Base-by-base conservation (phyloP, 2,329 filamentous ascomycete genomes). In the Neofusicoccum umdonicola region DNA sequence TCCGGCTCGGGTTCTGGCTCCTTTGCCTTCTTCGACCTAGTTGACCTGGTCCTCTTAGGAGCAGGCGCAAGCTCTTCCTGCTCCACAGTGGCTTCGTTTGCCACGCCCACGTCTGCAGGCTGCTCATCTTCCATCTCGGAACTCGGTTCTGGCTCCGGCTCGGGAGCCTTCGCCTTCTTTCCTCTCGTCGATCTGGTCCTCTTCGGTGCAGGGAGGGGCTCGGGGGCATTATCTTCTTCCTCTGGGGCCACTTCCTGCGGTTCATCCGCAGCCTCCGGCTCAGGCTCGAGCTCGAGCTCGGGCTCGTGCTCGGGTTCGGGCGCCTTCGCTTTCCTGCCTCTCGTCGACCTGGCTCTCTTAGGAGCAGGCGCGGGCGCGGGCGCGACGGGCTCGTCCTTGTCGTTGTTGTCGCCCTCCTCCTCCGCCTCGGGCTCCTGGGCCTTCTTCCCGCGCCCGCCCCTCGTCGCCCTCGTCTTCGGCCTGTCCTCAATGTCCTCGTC, bases 381-480 rank as follows among this genome's bases (percentile, higher is more conserved):
- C 31, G 50, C 41, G 3, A 19, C 12, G 27, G 27, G 27, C 27
- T 31, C 27, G 27, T 7, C 27, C 4, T 31, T 7, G 27, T 31
- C 27, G 27, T 31, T 2, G 27, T 31, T 1, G 27, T 31, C 27
- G 4, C 3, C 37, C 12, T 64, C 42, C 31, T 64, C 62, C n/a
- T 58, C 52, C 12, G 44, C 35, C 50, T 56, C 52, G 9, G 44
- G 42, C 44, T 65, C 45, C 12, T 50, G 45, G 19, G 56, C 45
- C 35, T 39, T 45, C 63, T 60, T 65, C 54, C 61, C 61, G n/a
- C 54, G 54, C 27, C 41, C 51, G 15, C 54, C 54, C 19, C 54
- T 63, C 8, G 61, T 37, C 5, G 61, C 17, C 13, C 61, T 45
- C 13, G 56, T 22, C 41, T 39, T 56, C 1, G 61, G 42, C 27